Evolutionary conservation across 176 grass and related monocot genomes (phyloP).

Genomic region (Otatea glauca): DNA sequence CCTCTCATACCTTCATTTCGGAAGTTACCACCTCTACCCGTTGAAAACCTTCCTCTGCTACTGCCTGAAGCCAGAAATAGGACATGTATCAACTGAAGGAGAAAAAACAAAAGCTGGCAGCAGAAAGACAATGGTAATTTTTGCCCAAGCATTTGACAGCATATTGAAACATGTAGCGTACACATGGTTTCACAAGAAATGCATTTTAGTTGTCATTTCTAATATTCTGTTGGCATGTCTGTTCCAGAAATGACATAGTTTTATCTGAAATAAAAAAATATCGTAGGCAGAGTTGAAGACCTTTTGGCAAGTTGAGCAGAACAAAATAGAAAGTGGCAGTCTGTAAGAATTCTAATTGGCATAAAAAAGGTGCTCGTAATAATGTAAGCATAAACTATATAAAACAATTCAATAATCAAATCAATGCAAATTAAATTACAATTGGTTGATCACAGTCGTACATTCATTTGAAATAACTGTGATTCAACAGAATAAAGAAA

Average conservation of each 20-base stretch:
- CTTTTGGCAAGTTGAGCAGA: background rate
- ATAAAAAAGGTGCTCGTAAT: background rate
- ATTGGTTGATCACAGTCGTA: background rate
- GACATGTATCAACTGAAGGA: conserved; percentile 9
- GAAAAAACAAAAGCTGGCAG: background rate
- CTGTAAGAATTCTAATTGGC: background rate
- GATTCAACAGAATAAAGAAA: background rate
- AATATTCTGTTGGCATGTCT: background rate
- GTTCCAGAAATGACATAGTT: background rate
- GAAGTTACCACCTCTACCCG: conserved; percentile 70
- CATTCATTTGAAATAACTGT: background rate
- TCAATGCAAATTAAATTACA: background rate
- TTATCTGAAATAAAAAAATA: background rate
- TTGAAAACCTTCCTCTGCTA: conserved; percentile 68
- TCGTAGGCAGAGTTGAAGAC: background rate
- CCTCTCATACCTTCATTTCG: conserved; percentile 73
- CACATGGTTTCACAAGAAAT: background rate
- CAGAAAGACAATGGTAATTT: background rate
- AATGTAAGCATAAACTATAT: conserved; percentile 13
- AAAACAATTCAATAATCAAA: background rate
- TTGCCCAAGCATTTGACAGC: background rate
- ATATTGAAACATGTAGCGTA: background rate
- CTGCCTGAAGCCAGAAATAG: conserved; percentile 52
- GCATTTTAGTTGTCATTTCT: background rate
- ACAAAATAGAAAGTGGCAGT: background rate